Evolutionary conservation across 2,329 filamentous ascomycete genomes (phyloP), one percentile per base, ranked within the genome.

Genomic region (Fusarium agapanthi): DNA sequence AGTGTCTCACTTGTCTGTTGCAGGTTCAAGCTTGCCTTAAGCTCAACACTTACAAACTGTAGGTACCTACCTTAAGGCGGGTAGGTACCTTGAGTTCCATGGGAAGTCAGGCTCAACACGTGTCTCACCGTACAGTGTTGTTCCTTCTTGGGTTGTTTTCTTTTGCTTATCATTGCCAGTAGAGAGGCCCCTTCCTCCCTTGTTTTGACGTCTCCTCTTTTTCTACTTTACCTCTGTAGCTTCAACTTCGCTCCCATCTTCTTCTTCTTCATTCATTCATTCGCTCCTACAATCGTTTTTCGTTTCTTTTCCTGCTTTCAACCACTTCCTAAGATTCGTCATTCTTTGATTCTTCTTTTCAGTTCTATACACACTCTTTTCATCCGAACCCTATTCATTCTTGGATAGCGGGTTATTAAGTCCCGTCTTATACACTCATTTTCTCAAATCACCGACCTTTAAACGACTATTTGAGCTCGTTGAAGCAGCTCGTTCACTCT

Each of bases 351-450:
- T 24, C 61, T 60, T 54, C 41, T 69, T 58, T 58, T 59, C 40
- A 34, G 44, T 68, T 58, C 54, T 43, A 35, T 26, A 59, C 43
- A 63, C 66, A 57, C 55, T 75, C 71, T 62, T 72, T 76, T 70
- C 47, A 41, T 55, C 37, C 35, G 45, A 53, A 58, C 40, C 54
- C 24, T 59, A 18, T 72, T 74, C 67, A 28, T 62, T 72, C 58
- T 67, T 74, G 45, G 32, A 58, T 40, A 67, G 37, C 57, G 71
- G 58, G 62, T 50, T 50, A 45, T 61, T 51, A 43, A 60, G 37
- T 16, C 71, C 40, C 58, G 51, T 57, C 53, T 67, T 60, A 64
- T 30, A 64, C 57, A 68, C 40, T 61, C 38, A 20, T 38, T 55
- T 55, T 60, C 44, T 61, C 35, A 26, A 65, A 61, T 59, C 69